A percentile compares a stretch with the other conserved stretches of the same genome.
phyloP scores from a whole-genome alignment of 139 green algal genomes.

The Chlorella sp. region DNA sequence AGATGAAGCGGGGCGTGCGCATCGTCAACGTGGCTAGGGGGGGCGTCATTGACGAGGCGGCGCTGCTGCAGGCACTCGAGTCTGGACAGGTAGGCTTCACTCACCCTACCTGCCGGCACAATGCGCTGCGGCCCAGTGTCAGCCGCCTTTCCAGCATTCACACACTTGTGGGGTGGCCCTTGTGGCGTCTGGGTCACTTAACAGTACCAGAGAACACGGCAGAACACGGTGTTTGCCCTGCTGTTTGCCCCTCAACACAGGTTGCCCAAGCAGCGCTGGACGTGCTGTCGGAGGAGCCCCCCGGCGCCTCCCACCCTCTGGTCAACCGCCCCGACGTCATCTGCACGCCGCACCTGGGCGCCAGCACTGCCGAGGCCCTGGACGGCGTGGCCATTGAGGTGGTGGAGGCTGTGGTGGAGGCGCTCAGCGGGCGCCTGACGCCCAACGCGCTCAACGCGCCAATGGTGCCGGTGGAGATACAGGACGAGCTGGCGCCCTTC shows the following conservation, averaged over 20 bases:
- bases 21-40: slow-evolving; percentile 94
- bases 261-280: slow-evolving; percentile 79
- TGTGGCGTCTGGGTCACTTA: too few species aligned
- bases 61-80: slow-evolving; percentile 78
- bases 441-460: slow-evolving; percentile 54
- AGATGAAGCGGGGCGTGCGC: slow-evolving; percentile 78
- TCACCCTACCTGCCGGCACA: too few species aligned
- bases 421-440: slow-evolving; percentile 81
- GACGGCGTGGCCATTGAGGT: slow-evolving; percentile 93
- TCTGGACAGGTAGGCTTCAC: slow-evolving; percentile 30
- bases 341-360: slow-evolving; percentile 91
- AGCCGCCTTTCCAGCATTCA: neutral
- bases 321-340: slow-evolving; percentile 77
- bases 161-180: too few species aligned
- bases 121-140: neutral
- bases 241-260: too few species aligned
- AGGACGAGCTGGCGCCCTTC: slow-evolving; percentile 87
- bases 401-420: slow-evolving; percentile 85
- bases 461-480: slow-evolving; percentile 71
- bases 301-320: slow-evolving; percentile 52
- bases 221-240: too few species aligned
- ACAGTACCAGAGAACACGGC: too few species aligned
- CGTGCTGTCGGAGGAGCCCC: slow-evolving; percentile 86
- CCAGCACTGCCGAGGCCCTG: slow-evolving; percentile 87
- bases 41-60: slow-evolving; percentile 88